phyloP scores from a whole-genome alignment of 345 rosid genomes.

The Crucihimalaya himalaica region DNA sequence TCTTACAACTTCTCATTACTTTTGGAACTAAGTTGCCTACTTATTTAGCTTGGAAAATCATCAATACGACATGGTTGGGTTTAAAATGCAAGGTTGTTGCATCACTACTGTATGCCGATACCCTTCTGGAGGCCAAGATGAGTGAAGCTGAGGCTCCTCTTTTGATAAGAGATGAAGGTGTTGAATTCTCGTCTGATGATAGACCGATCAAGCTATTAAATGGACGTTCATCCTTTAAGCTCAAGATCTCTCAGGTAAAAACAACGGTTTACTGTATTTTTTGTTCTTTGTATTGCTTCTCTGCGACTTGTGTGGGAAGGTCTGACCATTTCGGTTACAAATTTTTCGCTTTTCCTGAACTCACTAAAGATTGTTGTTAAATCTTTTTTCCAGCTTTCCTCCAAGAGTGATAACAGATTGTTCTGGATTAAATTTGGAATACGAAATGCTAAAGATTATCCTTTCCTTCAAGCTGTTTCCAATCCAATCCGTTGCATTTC shows the following conservation, averaged over 20 bases:
- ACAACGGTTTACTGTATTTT: background rate
- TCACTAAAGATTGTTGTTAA: background rate
- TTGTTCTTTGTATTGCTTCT: background rate
- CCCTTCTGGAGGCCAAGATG: constrained; percentile 56
- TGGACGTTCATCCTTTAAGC: constrained; percentile 67
- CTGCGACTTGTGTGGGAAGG: background rate
- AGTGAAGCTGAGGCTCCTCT: constrained; percentile 67
- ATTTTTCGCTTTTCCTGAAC: background rate
- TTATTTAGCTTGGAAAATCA: constrained; percentile 7
- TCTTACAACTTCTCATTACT: constrained; percentile 19
- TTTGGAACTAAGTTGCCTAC: background rate
- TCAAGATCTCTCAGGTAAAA: constrained; percentile 77
- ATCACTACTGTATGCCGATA: constrained; percentile 68
- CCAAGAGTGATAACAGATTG: constrained; percentile 70
- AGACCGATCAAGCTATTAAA: constrained; percentile 56
- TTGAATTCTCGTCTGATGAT: constrained; percentile 59
- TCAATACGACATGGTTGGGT: background rate
- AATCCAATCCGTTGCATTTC: constrained; percentile 66
- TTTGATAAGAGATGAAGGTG: constrained; percentile 67
- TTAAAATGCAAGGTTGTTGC: constrained; percentile 55
- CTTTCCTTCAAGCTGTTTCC: constrained; percentile 61
- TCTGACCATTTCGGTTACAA: constrained; percentile 3
- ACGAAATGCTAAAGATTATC: constrained; percentile 53
- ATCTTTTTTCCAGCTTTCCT: constrained; percentile 56
- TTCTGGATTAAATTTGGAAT: constrained; percentile 61